These are phyloP conservation scores for Notholithocarpus densiflorus DNA, from an alignment of 306 rosid genomes.

Conservation along the genomic window DNA sequence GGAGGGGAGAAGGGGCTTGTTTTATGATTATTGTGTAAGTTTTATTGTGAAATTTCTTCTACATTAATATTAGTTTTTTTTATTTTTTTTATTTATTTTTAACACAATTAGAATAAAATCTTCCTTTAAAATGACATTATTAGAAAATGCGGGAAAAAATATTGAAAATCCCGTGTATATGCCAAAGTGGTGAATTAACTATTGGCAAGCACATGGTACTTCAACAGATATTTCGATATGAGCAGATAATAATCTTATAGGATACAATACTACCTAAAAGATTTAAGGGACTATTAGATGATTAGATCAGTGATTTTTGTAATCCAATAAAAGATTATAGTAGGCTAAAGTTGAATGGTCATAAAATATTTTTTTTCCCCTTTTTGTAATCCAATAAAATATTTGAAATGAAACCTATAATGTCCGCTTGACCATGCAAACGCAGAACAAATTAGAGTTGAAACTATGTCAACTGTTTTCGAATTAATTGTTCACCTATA, in stretches of 20 bases:
- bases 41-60: too few relatives aligned
- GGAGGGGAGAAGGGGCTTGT: too few relatives aligned
- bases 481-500: neutral
- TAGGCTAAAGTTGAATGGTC: neutral
- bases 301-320: too few relatives aligned
- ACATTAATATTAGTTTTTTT: too few relatives aligned
- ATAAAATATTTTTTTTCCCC: neutral
- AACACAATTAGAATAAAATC: too few relatives aligned
- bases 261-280: neutral
- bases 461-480: neutral
- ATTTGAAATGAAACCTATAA: too few relatives aligned
- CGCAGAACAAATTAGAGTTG: neutral
- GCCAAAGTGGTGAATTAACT: neutral
- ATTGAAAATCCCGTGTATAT: neutral
- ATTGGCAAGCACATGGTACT: neutral
- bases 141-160: neutral
- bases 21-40: too few relatives aligned
- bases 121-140: too few relatives aligned
- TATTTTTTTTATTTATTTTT: too few relatives aligned
- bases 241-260: neutral
- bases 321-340: too few relatives aligned
- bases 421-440: too few relatives aligned
- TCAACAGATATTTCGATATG: neutral
- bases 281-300: neutral
- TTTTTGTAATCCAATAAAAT: too few relatives aligned